Conservation (phyloP, 1,284 basidiomycete genomes). For the Sporisorium reilianum region DNA sequence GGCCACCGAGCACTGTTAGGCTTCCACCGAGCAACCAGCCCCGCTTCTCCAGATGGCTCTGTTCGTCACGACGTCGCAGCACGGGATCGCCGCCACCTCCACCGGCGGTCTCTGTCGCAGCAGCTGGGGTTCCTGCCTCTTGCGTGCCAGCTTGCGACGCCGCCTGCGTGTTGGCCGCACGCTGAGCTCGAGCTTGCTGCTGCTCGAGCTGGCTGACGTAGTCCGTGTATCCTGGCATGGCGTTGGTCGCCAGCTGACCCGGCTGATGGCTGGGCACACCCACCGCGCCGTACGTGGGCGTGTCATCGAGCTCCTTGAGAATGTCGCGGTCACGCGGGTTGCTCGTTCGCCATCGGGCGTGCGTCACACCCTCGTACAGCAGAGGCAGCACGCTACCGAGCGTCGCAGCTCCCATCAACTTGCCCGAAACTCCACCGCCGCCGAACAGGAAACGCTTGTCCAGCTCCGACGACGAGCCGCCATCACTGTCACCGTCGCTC, state of each 20-base stretch:
- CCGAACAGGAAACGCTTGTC: slow-evolving; percentile 32
- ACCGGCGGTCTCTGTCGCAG: background rate
- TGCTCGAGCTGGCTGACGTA: slow-evolving; percentile 23
- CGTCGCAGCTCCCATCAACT: slow-evolving; percentile 7
- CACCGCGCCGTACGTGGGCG: slow-evolving; percentile 40
- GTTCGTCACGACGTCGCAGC: slow-evolving; percentile 16
- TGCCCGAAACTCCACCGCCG: slow-evolving; percentile 13
- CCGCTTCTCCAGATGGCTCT: slow-evolving; percentile 17
- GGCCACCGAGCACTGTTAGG: background rate
- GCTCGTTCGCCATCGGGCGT: slow-evolving; percentile 16
- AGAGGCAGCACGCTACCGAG: slow-evolving; percentile 17
- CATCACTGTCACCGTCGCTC: background rate
- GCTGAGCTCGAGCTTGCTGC: slow-evolving; percentile 10
- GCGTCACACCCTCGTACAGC: slow-evolving; percentile 15
- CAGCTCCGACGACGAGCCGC: background rate
- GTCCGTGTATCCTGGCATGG: slow-evolving; percentile 37
- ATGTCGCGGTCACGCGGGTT: slow-evolving; percentile 39
- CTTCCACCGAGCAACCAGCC: background rate
- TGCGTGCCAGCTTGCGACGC: background rate
- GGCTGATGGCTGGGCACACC: slow-evolving; percentile 34
- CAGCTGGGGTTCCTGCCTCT: background rate
- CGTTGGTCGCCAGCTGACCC: slow-evolving; percentile 38
- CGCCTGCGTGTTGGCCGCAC: background rate
- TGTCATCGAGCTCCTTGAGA: slow-evolving; percentile 31
- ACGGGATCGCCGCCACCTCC: slow-evolving; percentile 14